phyloP scores from a whole-genome alignment of 495 filamentous ascomycete genomes.

The Clavariopsis aquatica region DNA sequence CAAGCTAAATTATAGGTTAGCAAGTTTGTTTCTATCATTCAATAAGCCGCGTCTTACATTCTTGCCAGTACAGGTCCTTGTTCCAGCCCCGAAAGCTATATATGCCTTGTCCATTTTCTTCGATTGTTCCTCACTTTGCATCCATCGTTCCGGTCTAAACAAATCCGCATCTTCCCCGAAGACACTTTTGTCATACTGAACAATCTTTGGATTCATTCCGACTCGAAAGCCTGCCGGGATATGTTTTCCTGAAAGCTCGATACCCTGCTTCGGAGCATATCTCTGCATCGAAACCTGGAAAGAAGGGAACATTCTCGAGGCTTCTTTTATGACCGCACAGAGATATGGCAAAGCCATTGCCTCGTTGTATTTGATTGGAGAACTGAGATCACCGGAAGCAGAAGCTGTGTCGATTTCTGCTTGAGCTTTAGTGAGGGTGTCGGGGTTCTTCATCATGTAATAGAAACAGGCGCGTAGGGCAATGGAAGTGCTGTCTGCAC shows the following conservation, averaged over 20 bases:
- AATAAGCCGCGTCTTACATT: no score
- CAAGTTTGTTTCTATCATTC: neutral
- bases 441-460: slow-evolving; percentile 27
- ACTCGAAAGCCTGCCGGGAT: slow-evolving; percentile 56
- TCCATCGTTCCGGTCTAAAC: slow-evolving; percentile 62
- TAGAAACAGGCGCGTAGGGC: slow-evolving; percentile 26
- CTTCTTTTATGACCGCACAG: slow-evolving; percentile 40
- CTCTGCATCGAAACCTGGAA: slow-evolving; percentile 46
- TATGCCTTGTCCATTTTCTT: slow-evolving; percentile 12
- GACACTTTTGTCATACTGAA: slow-evolving; percentile 58
- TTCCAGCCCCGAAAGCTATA: slow-evolving; percentile 13
- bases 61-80: slow-evolving; percentile 13
- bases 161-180: slow-evolving; percentile 58
- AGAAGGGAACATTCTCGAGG: slow-evolving; percentile 28
- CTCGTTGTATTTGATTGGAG: slow-evolving; percentile 28
- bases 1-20: neutral
- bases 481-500: slow-evolving; percentile 38
- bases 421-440: slow-evolving; percentile 16
- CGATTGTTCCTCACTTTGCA: slow-evolving; percentile 2
- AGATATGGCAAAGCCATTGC: slow-evolving; percentile 25
- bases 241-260: slow-evolving; percentile 49
- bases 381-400: slow-evolving; percentile 8
- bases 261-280: slow-evolving; percentile 53
- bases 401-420: slow-evolving; percentile 26
- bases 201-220: slow-evolving; percentile 45